A percentile compares a stretch with the other conserved stretches of the same genome.
Evolutionary conservation across 352 stramenopile species (phyloP).

Genomic region (Phytophthora megakarya): DNA sequence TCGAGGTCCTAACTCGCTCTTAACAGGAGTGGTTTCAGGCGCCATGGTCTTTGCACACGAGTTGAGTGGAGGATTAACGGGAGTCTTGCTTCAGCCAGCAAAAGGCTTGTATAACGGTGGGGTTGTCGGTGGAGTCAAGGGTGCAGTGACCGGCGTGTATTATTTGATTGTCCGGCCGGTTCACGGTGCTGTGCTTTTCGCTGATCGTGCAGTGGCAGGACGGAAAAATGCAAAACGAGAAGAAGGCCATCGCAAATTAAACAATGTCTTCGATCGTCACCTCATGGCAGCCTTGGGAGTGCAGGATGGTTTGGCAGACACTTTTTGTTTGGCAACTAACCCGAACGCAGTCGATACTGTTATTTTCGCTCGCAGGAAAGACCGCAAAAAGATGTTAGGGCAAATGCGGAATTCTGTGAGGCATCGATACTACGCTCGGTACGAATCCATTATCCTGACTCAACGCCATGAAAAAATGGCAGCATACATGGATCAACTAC

Average conservation of each 20-base stretch:
- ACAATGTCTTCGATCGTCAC: constrained; percentile 35
- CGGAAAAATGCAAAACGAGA: constrained; percentile 45
- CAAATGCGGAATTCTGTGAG: constrained; percentile 24
- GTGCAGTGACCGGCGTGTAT: constrained; percentile 32
- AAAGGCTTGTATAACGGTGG: constrained; percentile 35
- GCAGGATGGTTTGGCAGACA: constrained; percentile 32
- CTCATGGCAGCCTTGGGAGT: constrained; percentile 34
- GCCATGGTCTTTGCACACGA: constrained; percentile 37
- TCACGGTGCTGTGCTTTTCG: constrained; percentile 43
- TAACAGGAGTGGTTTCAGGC: constrained; percentile 42
- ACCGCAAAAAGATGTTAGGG: constrained; percentile 31
- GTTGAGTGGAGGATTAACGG: constrained; percentile 45
- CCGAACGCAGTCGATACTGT: constrained; percentile 34
- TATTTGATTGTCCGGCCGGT: constrained; percentile 42
- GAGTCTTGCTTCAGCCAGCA: constrained; percentile 43
- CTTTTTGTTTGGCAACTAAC: constrained; percentile 20
- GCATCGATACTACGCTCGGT: constrained; percentile 22
- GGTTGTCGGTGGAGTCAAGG: constrained; percentile 34
- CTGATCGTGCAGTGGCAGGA: constrained; percentile 49
- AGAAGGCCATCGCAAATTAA: constrained; percentile 39
- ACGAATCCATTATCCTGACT: constrained; percentile 20
- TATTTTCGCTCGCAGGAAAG: constrained; percentile 33
- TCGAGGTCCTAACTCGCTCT: constrained; percentile 47
- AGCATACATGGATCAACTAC: constrained; percentile 9
- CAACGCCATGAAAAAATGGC: constrained; percentile 13